These are phyloP conservation scores for Nissolia schottii DNA, from an alignment of 306 rosid species.

Conservation along the genomic window DNA sequence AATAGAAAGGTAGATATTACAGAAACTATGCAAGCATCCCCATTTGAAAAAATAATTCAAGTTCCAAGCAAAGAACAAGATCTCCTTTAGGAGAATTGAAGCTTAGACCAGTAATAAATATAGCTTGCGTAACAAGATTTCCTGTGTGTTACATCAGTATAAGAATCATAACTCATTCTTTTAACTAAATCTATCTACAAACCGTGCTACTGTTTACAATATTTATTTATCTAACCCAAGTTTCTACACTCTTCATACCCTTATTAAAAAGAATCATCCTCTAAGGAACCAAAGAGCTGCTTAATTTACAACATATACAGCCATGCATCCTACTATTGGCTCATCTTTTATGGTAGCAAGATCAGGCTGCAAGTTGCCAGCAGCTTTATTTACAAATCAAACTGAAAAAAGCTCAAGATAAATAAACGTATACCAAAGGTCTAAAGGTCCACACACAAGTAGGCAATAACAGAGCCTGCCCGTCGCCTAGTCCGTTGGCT, in stretches of 20 bases:
- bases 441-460: conserved; percentile 66
- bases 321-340: not conserved
- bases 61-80: not conserved
- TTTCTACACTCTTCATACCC: not conserved
- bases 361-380: not conserved
- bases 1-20: not conserved
- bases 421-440: not conserved
- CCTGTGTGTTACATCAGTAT: not conserved
- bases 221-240: not conserved
- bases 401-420: not conserved
- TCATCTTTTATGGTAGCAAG: not conserved
- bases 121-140: conserved; percentile 1
- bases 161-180: not conserved
- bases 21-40: not conserved
- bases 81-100: not conserved
- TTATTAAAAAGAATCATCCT: not conserved
- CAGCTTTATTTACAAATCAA: not conserved
- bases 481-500: conserved; percentile 68
- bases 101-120: not conserved
- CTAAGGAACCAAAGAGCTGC: not conserved
- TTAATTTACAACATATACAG: not conserved
- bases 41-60: not conserved
- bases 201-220: not conserved
- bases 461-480: conserved; percentile 68
- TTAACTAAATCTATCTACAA: not conserved